Evolutionary conservation across 148 eudicot species (phyloP).

Genomic region (Cornus florida): DNA sequence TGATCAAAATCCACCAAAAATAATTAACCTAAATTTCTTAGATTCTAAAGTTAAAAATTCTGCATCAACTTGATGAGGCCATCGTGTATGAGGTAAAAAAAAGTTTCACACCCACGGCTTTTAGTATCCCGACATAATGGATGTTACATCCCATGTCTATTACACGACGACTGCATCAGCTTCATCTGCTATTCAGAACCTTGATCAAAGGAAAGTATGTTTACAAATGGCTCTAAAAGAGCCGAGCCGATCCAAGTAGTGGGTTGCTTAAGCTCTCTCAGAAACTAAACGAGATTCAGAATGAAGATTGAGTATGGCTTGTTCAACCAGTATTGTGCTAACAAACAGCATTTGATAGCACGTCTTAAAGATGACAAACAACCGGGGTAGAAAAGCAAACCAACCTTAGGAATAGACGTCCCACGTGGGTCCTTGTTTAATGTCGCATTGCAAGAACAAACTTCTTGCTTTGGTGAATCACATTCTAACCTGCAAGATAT

Average conservation of each 20-base stretch:
- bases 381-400: conserved; percentile 1
- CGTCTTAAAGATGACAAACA: neutral
- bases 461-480: conserved; percentile 23
- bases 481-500: conserved; percentile 23
- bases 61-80: too few species aligned
- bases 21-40: too few species aligned
- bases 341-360: neutral
- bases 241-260: neutral
- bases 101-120: too few species aligned
- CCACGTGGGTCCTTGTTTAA: conserved; percentile 4
- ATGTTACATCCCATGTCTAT: too few species aligned
- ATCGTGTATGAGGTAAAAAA: too few species aligned
- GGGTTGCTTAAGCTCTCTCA: neutral
- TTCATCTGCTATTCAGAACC: too few species aligned
- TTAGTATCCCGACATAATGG: too few species aligned
- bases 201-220: too few species aligned
- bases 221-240: neutral
- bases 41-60: too few species aligned
- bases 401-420: conserved; percentile 26
- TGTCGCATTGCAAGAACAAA: conserved; percentile 13
- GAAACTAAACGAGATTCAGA: neutral
- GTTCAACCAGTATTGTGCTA: neutral
- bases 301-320: neutral
- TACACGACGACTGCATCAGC: too few species aligned
- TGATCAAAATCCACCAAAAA: too few species aligned